These are phyloP conservation scores for Chlorella ohadii DNA, from an alignment of 139 green algal genomes.

Conservation along the genomic window DNA sequence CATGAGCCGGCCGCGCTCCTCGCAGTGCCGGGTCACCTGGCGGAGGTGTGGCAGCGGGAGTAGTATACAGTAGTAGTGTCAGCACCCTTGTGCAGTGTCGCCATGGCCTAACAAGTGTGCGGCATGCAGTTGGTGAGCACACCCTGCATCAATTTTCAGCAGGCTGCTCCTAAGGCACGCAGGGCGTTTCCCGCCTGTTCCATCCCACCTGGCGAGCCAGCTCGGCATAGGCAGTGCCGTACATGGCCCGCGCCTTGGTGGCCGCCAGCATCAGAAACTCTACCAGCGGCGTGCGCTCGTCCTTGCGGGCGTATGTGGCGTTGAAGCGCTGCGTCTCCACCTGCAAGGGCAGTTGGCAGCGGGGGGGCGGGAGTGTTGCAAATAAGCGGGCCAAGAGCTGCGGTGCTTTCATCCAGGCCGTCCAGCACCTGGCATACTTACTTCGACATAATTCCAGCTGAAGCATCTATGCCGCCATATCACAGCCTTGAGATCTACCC, in stretches of 20 bases:
- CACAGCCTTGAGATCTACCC: background rate
- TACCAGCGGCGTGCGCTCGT: conserved; percentile 27
- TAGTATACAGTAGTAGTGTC: background rate
- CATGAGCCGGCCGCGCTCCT: conserved; percentile 33
- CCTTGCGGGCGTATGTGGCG: conserved; percentile 10
- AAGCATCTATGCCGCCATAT: too few relatives aligned
- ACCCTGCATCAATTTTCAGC: too few relatives aligned
- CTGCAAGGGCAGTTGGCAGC: background rate
- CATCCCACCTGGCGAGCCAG: conserved; percentile 16
- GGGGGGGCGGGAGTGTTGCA: too few relatives aligned
- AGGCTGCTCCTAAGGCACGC: too few relatives aligned
- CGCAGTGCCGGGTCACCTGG: conserved; percentile 22
- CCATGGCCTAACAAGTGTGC: too few relatives aligned
- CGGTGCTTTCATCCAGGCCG: too few relatives aligned
- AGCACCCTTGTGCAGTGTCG: too few relatives aligned
- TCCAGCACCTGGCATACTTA: too few relatives aligned
- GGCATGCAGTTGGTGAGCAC: too few relatives aligned
- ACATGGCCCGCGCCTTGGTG: conserved; percentile 12
- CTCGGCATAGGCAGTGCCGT: conserved; percentile 22
- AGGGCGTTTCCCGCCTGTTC: too few relatives aligned
- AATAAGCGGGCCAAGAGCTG: too few relatives aligned
- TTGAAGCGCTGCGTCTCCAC: conserved; percentile 37
- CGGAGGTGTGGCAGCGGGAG: background rate
- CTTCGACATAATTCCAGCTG: too few relatives aligned
- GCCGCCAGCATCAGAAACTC: conserved; percentile 34